Evolutionary conservation across 2,329 filamentous ascomycete species (phyloP), one percentile per base, ranked within the genome.

Genomic region (Stylonectria norvegica): DNA sequence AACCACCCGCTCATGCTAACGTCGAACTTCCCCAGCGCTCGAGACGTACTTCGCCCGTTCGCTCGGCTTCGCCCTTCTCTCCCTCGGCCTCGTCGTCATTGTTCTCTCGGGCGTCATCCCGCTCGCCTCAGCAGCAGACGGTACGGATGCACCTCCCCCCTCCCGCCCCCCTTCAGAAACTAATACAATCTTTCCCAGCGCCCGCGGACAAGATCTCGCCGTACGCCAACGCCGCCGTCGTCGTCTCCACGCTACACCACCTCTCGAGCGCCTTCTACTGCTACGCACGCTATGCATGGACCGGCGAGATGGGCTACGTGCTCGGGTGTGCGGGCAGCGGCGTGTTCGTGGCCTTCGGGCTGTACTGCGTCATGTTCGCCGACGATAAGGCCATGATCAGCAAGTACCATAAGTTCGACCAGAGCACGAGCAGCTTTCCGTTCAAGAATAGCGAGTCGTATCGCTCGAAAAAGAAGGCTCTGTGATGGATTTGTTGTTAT

Each of bases 41-140:
- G 85, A 89, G 63, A 66, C 77, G 40, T 91, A 91, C 72, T 82
- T 90, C 61, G 80, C 80, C 36, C 83, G 86, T 29, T 79, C 75
- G 19, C 73, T 89, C 2, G 86, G 84, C 48, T 69, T 90, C 41
- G 69, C 80, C 20, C 73, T 89, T 31, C 68, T 89, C 16, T 68
- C 79, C 8, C 66, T 91, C 19, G 81, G 79, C 20, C 57, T 81
- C 5, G 64, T 85, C 10, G 73, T 75, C n/a, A 65, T 89, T 25
- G 70, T 87, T 23, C 72, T 90, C 20, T 85, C 85, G 0, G 87
- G 86, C 33, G 75, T 76, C 3, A 70, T 91, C 5, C 86, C 86
- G 1, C 64, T 89, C 10, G 75, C 72, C 1, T 73, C 75, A n/a
- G 60, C 60, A 17, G 56, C 59, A n/a, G 63, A 70, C 4, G 52